Conservation (phyloP, 2,329 filamentous ascomycete genomes). For the Pseudogymnoascus sp. region DNA sequence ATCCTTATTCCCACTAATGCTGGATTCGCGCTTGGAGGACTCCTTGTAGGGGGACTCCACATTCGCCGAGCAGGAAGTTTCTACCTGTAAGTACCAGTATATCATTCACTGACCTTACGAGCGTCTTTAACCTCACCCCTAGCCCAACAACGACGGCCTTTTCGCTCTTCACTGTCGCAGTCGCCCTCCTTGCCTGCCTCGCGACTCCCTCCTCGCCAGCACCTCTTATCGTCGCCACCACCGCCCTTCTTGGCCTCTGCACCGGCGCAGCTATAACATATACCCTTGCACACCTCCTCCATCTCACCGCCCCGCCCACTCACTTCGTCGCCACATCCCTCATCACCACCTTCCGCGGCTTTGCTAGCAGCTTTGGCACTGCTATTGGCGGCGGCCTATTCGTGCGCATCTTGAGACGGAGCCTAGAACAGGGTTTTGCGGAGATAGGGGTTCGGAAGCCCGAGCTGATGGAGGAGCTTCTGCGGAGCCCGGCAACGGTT, state of each 20-base stretch:
- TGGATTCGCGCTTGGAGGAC: slow-evolving; percentile 67
- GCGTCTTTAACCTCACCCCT: background rate
- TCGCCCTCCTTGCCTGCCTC: slow-evolving; percentile 49
- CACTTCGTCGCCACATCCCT: slow-evolving; percentile 72
- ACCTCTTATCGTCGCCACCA: slow-evolving; percentile 47
- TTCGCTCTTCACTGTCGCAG: slow-evolving; percentile 51
- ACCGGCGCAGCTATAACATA: slow-evolving; percentile 73
- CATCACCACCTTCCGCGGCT: slow-evolving; percentile 71
- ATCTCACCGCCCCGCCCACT: slow-evolving; percentile 56
- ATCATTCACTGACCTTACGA: background rate
- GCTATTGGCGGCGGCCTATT: slow-evolving; percentile 63
- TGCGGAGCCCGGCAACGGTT: slow-evolving; percentile 53
- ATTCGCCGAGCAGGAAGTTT: slow-evolving; percentile 67
- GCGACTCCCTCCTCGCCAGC: slow-evolving; percentile 46
- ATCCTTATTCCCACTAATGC: slow-evolving; percentile 75
- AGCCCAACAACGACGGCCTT: slow-evolving; percentile 53
- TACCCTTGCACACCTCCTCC: slow-evolving; percentile 69
- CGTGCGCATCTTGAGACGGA: slow-evolving; percentile 20
- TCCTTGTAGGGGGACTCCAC: slow-evolving; percentile 68
- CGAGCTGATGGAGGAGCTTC: slow-evolving; percentile 44
- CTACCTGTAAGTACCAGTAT: slow-evolving; percentile 43
- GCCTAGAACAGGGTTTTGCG: slow-evolving; percentile 31
- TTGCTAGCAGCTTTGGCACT: slow-evolving; percentile 73
- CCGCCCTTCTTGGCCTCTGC: slow-evolving; percentile 64
- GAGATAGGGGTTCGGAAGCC: slow-evolving; percentile 26